These are phyloP conservation scores for Globisporangium megalacanthum DNA, from an alignment of 352 stramenopile genomes.

Conservation along the genomic window DNA sequence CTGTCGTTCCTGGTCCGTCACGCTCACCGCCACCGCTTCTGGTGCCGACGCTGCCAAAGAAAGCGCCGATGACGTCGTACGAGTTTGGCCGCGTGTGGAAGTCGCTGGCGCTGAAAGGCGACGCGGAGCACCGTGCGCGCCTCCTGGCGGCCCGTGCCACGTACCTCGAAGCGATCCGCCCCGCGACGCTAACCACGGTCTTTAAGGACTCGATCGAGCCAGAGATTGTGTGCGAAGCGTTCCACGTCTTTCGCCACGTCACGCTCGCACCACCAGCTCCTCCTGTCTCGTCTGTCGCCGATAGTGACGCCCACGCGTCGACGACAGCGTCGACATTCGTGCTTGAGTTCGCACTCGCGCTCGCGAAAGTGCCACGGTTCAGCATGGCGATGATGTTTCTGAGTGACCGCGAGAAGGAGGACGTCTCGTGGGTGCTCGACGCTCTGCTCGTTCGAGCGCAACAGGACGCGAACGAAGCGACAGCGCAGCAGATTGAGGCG, in stretches of 20 bases:
- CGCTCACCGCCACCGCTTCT: conserved; percentile 2
- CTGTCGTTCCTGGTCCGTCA: neutral
- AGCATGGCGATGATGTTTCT: conserved; percentile 80
- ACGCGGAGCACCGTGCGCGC: conserved; percentile 18
- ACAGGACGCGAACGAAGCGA: neutral
- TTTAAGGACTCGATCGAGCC: conserved; percentile 78
- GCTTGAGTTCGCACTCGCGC: conserved; percentile 26
- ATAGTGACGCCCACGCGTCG: neutral
- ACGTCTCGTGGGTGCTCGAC: conserved; percentile 43
- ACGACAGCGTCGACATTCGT: conserved; percentile 18
- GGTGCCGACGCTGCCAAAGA: conserved; percentile 56
- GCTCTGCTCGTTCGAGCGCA: conserved; percentile 14
- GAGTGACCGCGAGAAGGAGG: conserved; percentile 50
- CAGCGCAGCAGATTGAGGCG: conserved; percentile 12
- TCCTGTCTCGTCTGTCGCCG: neutral
- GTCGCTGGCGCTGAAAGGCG: conserved; percentile 41
- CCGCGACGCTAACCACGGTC: conserved; percentile 27
- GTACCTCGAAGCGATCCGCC: conserved; percentile 46
- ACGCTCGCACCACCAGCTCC: conserved; percentile 3
- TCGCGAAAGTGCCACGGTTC: conserved; percentile 62
- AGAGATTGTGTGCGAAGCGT: conserved; percentile 69
- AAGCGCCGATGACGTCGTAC: conserved; percentile 62
- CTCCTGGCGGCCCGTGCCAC: conserved; percentile 33
- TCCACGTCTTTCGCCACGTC: conserved; percentile 33
- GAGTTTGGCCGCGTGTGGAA: conserved; percentile 82